Conservation (phyloP, 2,329 filamentous ascomycete species). For the Pseudogymnoascus sp. region DNA sequence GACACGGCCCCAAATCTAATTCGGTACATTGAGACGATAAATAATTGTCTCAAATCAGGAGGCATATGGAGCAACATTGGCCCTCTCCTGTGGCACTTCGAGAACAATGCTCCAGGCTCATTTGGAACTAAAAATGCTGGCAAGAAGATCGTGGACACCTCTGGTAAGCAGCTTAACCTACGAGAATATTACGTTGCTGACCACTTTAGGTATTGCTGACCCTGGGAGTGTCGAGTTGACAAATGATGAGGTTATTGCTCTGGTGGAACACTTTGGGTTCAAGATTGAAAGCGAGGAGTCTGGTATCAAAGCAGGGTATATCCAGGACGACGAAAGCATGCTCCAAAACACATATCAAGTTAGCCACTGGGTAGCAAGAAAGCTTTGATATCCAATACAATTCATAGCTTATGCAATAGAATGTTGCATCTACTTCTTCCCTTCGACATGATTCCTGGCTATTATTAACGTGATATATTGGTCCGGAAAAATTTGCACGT, state of each 20-base stretch:
- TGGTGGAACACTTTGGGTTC: slow-evolving; percentile 73
- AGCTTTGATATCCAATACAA: slow-evolving; percentile 34
- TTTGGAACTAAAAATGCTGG: slow-evolving; percentile 31
- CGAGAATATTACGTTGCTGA: slow-evolving; percentile 1
- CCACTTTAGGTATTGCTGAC: slow-evolving; percentile 63
- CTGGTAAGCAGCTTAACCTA: not conserved
- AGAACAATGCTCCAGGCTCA: slow-evolving; percentile 58
- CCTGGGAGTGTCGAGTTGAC: slow-evolving; percentile 85
- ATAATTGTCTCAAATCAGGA: slow-evolving; percentile 64
- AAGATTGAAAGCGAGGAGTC: slow-evolving; percentile 55
- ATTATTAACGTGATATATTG: not conserved
- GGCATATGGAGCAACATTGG: slow-evolving; percentile 87
- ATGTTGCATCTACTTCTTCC: not conserved
- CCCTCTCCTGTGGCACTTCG: slow-evolving; percentile 92
- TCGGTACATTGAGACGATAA: slow-evolving; percentile 77
- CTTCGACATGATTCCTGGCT: not conserved
- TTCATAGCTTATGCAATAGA: not conserved
- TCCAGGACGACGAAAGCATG: slow-evolving; percentile 79
- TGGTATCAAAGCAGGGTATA: slow-evolving; percentile 68
- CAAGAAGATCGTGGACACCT: not conserved
- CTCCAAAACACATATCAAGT: slow-evolving; percentile 73
- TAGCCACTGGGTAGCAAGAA: slow-evolving; percentile 79
- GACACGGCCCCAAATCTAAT: slow-evolving; percentile 94
- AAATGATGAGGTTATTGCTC: slow-evolving; percentile 73
- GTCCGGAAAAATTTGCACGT: not conserved